Percentiles rank a stretch among this genome's conserved stretches.
phyloP scores from a whole-genome alignment of 2,329 filamentous ascomycete genomes.

The Fusarium floridanum region DNA sequence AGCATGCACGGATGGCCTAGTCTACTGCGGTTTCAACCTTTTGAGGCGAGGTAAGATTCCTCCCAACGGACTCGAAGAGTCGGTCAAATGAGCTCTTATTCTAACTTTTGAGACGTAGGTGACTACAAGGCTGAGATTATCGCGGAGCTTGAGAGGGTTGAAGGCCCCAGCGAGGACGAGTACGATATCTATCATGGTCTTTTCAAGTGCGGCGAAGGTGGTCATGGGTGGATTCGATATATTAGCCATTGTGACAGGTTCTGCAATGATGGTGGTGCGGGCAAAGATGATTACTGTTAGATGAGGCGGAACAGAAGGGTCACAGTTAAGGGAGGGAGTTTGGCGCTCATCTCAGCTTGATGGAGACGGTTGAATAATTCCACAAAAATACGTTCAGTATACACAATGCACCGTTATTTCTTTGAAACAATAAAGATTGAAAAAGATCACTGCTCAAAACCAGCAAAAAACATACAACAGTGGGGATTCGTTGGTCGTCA shows the following conservation, averaged over 20 bases:
- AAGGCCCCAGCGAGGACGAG: neutral
- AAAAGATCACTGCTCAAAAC: neutral
- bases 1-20: neutral
- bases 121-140: neutral
- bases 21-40: conserved; percentile 1
- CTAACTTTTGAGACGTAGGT: neutral
- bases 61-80: accelerated
- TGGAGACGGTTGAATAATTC: neutral
- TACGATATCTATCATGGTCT: neutral
- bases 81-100: too few species aligned
- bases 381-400: neutral
- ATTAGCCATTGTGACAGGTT: neutral
- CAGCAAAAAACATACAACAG: neutral
- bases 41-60: neutral
- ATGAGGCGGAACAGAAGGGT: neutral
- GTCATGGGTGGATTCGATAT: neutral
- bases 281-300: neutral
- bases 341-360: neutral
- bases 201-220: neutral
- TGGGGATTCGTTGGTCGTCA: neutral
- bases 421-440: neutral
- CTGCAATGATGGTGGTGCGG: neutral
- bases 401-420: neutral
- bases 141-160: neutral
- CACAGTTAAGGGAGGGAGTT: neutral